These are phyloP conservation scores for Aspergillus hiratsukae DNA, from an alignment of 2,329 filamentous ascomycete genomes.

Conservation along the genomic window DNA sequence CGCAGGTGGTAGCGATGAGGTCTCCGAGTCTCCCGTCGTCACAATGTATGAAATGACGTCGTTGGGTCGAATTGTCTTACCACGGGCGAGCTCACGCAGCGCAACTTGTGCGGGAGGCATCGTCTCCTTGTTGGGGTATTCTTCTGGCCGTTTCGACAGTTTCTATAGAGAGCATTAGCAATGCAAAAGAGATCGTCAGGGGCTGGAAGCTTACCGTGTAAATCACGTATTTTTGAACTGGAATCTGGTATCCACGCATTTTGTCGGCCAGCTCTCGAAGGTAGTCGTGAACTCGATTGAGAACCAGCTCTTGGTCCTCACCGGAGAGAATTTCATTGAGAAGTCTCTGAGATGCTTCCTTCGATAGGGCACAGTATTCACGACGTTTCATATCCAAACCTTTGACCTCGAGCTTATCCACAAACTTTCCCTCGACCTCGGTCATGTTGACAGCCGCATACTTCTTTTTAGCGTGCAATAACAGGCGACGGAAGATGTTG, in stretches of 20 bases:
- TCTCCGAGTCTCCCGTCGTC: conserved; percentile 63
- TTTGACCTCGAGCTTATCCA: conserved; percentile 96
- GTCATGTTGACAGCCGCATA: conserved; percentile 95
- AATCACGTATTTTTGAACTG: conserved; percentile 87
- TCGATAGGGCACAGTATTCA: conserved; percentile 93
- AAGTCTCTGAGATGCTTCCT: conserved; percentile 85
- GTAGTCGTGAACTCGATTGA: conserved; percentile 90
- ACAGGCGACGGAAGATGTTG: conserved; percentile 87
- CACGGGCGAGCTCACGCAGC: conserved; percentile 77
- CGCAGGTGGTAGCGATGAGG: conserved; percentile 58
- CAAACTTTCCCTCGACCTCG: conserved; percentile 80
- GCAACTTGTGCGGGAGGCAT: conserved; percentile 99
- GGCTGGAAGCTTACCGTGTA: conserved; percentile 59
- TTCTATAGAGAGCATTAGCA: conserved; percentile 48
- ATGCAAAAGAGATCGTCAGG: too few relatives aligned
- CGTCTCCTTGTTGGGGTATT: conserved; percentile 88
- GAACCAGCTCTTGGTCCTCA: conserved; percentile 81
- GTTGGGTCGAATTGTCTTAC: conserved; percentile 83
- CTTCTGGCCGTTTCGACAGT: conserved; percentile 86
- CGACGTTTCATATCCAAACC: conserved; percentile 96
- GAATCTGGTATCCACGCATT: conserved; percentile 76
- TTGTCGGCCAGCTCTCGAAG: conserved; percentile 76
- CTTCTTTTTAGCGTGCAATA: conserved; percentile 98
- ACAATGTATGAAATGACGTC: conserved; percentile 97
- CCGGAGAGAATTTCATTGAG: conserved; percentile 94